Evolutionary conservation across 2,329 filamentous ascomycete species (phyloP).

Genomic region (Westerdykella aurantiaca): DNA sequence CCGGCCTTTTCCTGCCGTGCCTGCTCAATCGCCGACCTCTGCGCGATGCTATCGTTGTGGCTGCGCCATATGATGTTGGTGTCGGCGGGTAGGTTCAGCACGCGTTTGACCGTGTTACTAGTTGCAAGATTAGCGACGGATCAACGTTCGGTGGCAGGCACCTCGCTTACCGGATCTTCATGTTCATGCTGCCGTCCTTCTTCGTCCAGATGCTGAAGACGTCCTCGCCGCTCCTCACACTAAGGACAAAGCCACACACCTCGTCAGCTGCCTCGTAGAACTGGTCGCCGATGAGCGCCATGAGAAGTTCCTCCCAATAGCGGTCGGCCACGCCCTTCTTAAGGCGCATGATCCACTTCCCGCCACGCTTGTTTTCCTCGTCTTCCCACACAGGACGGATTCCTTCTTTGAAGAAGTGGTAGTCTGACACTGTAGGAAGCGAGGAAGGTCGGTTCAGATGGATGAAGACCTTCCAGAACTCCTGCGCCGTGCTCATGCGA

Average conservation of each 20-base stretch:
- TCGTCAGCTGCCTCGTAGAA: slow-evolving; percentile 90
- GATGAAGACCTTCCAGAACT: slow-evolving; percentile 84
- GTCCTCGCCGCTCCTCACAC: slow-evolving; percentile 90
- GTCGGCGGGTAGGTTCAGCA: slow-evolving; percentile 78
- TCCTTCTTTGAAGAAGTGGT: slow-evolving; percentile 95
- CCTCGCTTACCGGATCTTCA: slow-evolving; percentile 78
- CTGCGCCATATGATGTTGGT: slow-evolving; percentile 93
- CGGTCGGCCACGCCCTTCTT: slow-evolving; percentile 97
- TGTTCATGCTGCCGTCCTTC: slow-evolving; percentile 84
- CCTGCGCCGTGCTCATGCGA: slow-evolving; percentile 73
- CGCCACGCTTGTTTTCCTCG: slow-evolving; percentile 89
- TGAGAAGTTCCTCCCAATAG: slow-evolving; percentile 91
- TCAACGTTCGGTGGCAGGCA: not conserved
- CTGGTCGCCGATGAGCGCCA: slow-evolving; percentile 89
- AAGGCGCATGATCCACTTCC: slow-evolving; percentile 94
- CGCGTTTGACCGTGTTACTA: slow-evolving; percentile 89
- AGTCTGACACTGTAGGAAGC: slow-evolving; percentile 89
- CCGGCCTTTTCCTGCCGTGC: slow-evolving; percentile 75
- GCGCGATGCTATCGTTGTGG: slow-evolving; percentile 91
- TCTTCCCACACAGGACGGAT: slow-evolving; percentile 98
- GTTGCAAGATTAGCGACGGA: slow-evolving; percentile 14
- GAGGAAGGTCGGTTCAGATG: slow-evolving; percentile 85
- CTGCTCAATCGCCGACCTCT: slow-evolving; percentile 84
- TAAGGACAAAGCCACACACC: slow-evolving; percentile 90
- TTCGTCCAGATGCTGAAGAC: slow-evolving; percentile 97